These are phyloP conservation scores for Serendipita vermifera DNA, from an alignment of 768 basidiomycete genomes.

Conservation along the genomic window DNA sequence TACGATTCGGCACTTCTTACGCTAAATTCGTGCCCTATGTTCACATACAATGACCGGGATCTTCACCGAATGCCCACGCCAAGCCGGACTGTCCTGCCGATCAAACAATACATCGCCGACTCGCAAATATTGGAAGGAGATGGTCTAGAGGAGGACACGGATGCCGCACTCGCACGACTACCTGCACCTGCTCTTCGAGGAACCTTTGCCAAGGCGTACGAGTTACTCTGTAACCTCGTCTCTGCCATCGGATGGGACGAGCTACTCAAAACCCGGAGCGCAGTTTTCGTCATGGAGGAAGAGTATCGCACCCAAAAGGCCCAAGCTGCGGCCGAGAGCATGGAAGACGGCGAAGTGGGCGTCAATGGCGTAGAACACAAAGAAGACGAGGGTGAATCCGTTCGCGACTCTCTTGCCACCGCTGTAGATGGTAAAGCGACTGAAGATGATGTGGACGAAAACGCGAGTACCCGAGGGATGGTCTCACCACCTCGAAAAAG, in stretches of 20 bases:
- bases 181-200: constrained; percentile 90
- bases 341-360: constrained; percentile 23
- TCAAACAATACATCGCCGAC: constrained; percentile 73
- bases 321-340: constrained; percentile 32
- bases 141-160: constrained; percentile 42
- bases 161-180: constrained; percentile 84
- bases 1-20: constrained; percentile 87
- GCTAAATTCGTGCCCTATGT: constrained; percentile 99
- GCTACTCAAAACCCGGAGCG: constrained; percentile 83
- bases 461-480: constrained; percentile 58
- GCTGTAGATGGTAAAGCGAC: constrained; percentile 20
- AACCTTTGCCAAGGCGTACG: constrained; percentile 91
- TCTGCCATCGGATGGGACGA: constrained; percentile 98
- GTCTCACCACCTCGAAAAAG: constrained; percentile 30
- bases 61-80: constrained; percentile 74
- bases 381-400: constrained; percentile 21
- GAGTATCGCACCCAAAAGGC: constrained; percentile 97
- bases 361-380: constrained; percentile 13
- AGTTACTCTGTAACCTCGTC: constrained; percentile 79
- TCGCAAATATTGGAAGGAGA: constrained; percentile 41
- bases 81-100: constrained; percentile 70
- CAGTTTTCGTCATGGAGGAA: constrained; percentile 99
- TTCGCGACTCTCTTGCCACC: constrained; percentile 18
- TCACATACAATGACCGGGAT: constrained; percentile 96
- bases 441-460: constrained; percentile 39